A percentile compares a stretch with the other conserved stretches of the same genome.
phyloP scores from a whole-genome alignment of 2,329 filamentous ascomycete genomes.

The Colletotrichum horii region DNA sequence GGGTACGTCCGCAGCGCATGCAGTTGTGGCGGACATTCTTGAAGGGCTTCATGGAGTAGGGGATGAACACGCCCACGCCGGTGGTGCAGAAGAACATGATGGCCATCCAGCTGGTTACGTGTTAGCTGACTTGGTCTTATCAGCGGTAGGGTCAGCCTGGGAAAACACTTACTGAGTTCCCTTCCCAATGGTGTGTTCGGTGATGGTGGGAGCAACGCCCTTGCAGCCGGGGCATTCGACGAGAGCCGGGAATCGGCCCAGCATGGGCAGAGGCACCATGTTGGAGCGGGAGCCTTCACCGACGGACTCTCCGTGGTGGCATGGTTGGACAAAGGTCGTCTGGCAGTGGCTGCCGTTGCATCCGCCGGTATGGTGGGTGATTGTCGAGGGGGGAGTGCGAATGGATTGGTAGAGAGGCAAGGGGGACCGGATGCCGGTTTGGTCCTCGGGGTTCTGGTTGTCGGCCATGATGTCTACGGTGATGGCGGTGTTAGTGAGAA shows the following conservation, averaged over 20 bases:
- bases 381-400: conserved; percentile 1
- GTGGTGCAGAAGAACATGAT: conserved; percentile 19
- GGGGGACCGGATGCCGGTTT: neutral
- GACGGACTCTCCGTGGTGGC: neutral
- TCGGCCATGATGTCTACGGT: neutral
- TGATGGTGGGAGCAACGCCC: neutral
- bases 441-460: neutral
- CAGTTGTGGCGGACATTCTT: conserved; percentile 19
- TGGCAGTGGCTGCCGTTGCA: neutral
- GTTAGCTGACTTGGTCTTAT: neutral
- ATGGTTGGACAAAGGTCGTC: neutral
- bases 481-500: neutral
- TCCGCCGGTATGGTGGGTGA: neutral
- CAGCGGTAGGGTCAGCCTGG: neutral
- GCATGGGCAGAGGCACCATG: conserved; percentile 9
- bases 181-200: conserved; percentile 10
- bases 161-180: conserved; percentile 10
- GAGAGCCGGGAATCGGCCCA: conserved; percentile 8
- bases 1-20: conserved; percentile 6
- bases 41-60: conserved; percentile 12
- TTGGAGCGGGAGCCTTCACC: neutral
- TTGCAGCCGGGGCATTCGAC: conserved; percentile 17
- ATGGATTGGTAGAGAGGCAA: conserved; percentile 4
- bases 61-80: conserved; percentile 10
- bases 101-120: conserved; percentile 7